Evolutionary conservation across 1,284 basidiomycete genomes (phyloP).

Genomic region (Irpex sp.): DNA sequence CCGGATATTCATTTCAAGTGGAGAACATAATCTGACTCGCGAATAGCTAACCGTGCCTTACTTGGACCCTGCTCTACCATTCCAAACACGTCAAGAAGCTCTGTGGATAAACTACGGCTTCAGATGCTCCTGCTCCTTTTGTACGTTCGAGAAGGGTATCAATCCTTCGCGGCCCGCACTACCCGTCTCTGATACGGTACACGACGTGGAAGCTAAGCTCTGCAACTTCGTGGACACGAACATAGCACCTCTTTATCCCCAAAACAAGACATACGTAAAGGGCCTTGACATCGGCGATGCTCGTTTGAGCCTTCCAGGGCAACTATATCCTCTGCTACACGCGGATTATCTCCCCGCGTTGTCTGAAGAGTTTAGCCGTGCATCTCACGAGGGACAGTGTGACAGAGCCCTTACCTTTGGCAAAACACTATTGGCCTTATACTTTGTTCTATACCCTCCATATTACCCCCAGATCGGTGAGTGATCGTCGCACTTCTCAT

Average conservation of each 20-base stretch:
- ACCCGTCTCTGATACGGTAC: constrained; percentile 21
- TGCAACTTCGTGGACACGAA: constrained; percentile 30
- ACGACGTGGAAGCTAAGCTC: constrained; percentile 32
- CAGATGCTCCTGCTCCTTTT: constrained; percentile 56
- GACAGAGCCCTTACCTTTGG: constrained; percentile 51
- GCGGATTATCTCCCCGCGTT: constrained; percentile 56
- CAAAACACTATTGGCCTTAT: constrained; percentile 55
- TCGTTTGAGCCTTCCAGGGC: constrained; percentile 32
- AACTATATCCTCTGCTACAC: constrained; percentile 43
- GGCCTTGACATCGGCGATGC: not conserved
- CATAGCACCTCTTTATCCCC: constrained; percentile 5
- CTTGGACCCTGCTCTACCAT: constrained; percentile 64
- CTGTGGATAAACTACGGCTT: constrained; percentile 66
- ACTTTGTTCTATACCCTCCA: constrained; percentile 61
- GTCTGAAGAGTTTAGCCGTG: constrained; percentile 58
- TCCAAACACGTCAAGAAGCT: constrained; percentile 54
- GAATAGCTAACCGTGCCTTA: constrained; percentile 67
- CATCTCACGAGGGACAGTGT: constrained; percentile 62
- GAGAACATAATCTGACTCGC: not conserved
- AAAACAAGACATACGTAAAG: not conserved
- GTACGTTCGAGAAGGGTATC: constrained; percentile 36
- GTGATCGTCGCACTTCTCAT: constrained; percentile 17
- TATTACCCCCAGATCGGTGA: constrained; percentile 77
- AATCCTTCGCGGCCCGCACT: constrained; percentile 32
- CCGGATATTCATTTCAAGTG: constrained; percentile 10